Evolutionary conservation across 2,329 filamentous ascomycete species (phyloP), one percentile per base, ranked within the genome.

Genomic region (Paracoccidioides brasiliensis): DNA sequence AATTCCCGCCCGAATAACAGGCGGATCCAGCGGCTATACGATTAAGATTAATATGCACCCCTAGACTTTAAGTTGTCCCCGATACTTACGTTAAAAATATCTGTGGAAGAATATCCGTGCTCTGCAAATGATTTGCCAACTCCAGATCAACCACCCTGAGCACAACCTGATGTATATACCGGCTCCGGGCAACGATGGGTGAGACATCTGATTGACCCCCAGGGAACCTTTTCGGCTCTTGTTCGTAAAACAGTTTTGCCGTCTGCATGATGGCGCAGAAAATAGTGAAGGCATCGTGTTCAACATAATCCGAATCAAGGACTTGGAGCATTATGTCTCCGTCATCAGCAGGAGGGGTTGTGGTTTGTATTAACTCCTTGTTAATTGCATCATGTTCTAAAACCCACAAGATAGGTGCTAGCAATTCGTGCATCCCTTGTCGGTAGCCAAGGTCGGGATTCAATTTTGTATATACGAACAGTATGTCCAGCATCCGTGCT

Each of bases 391-490:
- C 93, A 62, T 84, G 78, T 62, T 90, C 83, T 5, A 97, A 74
- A 1, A 89, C 86, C 78, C 89, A 89, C 5, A 96, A 75, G 41
- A 98, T 83, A 0, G 93, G 90, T 0, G 93, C 93, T 12, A 97
- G 77, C 45, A 98, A 76, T 71, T 98, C 93, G 68, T 98, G 93
- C 91, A 98, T 98, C 9, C 93, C 93, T 73, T 98, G 93, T n/a
- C 93, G 83, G 68, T 98, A 98, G 14, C 89, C 89, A 54, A 89
- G 79, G 62, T 85, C 83, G 1, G 88, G 88, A 65, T 97, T 88
- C 54, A 94, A 79, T 70, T 95, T 97, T 73, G 90, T 93, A 72
- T 90, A 97, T 61, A 98, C 80, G 70, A 97, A 98, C 38, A 98
- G 76, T 37, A 96, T 83, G 66, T 98, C 88, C 37, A 94, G 74